Percentiles rank a stretch among this genome's conserved stretches.
phyloP scores from a whole-genome alignment of 192 early-diverging fungal genomes.

The Podila clonocystis region DNA sequence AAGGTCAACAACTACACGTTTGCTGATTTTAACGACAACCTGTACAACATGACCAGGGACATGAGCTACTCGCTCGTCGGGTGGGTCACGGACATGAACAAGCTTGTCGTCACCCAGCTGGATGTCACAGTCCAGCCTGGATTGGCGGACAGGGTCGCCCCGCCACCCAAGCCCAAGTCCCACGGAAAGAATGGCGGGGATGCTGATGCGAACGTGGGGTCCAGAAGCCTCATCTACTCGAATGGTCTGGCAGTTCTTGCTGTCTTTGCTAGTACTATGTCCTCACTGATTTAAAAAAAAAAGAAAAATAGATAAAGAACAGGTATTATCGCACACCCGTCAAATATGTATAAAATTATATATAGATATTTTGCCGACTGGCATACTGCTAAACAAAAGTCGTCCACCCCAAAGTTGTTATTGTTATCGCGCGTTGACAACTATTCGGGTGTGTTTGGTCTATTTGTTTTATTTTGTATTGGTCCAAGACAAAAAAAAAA shows the following conservation, averaged over 20 bases:
- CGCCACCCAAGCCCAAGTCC: conserved; percentile 34
- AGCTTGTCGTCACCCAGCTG: conserved; percentile 8
- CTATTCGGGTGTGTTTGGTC: not conserved
- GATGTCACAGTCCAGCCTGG: conserved; percentile 12
- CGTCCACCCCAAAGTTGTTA: no score
- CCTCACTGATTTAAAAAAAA: not conserved
- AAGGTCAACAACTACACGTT: conserved; percentile 12
- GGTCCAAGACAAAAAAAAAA: not conserved
- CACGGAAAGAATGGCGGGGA: not conserved
- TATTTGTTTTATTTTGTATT: not conserved
- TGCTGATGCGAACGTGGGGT: not conserved
- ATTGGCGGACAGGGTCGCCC: conserved; percentile 7
- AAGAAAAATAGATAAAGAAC: no score
- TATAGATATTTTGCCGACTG: no score
- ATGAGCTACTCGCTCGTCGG: conserved; percentile 15
- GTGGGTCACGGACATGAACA: conserved; percentile 21
- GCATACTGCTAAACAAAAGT: no score
- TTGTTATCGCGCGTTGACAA: no score
- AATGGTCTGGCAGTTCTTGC: not conserved
- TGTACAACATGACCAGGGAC: conserved; percentile 21
- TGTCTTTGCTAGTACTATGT: not conserved
- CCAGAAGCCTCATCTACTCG: not conserved
- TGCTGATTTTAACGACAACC: conserved; percentile 23
- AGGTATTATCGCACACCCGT: no score
- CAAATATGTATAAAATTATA: no score